Evolutionary conservation across 495 filamentous ascomycete species (phyloP), one percentile per base, ranked within the genome.

Genomic region (Jackrogersella multiformis): DNA sequence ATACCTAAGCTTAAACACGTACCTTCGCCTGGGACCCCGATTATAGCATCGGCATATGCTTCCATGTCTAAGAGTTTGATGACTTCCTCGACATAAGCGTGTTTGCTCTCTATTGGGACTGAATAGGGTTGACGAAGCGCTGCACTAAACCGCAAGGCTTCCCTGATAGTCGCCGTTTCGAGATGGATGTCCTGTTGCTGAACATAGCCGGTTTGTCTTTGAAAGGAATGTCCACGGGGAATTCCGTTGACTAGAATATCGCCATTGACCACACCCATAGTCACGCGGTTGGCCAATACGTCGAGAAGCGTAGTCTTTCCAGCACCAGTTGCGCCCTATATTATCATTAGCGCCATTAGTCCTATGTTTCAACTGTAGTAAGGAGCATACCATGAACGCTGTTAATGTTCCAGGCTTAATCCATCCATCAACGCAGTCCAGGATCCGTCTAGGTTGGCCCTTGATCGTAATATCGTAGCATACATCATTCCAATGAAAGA

Each of bases 171-270:
- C 1, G 85, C 81, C 0, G 89, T 92, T 28, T 84, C 81, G 12
- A 94, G 81, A 73, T 96, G 93, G 1, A 97, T 83, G 81, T 97
- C 93, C 73, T 96, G 90, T 71, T 97, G 93, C 72, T 97, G 91
- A 13, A 92, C 93, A 71, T 96, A 96, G 13, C 92, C 93, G 1
- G 90, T 94, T 74, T 92, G 90, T 1, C 92, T 86, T 68, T 92
- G 90, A 77, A 96, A 95, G 2, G 87, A 88, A 5, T 84, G 80
- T 52, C 90, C 89, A 7, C 88, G 84, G 23, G 81, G 85, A 10
- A 80, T 80, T 0, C 89, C 91, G 63, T 93, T 87, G 4, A 96
- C 87, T 0, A 92, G 74, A 83, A 93, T 91, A 42, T 92, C 86
- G 7, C 92, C 92, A 18, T 82, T 88, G 39, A 96, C 88, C 9